phyloP scores from a whole-genome alignment of 139 green algal species.

The Limnomonas spitsbergensis region DNA sequence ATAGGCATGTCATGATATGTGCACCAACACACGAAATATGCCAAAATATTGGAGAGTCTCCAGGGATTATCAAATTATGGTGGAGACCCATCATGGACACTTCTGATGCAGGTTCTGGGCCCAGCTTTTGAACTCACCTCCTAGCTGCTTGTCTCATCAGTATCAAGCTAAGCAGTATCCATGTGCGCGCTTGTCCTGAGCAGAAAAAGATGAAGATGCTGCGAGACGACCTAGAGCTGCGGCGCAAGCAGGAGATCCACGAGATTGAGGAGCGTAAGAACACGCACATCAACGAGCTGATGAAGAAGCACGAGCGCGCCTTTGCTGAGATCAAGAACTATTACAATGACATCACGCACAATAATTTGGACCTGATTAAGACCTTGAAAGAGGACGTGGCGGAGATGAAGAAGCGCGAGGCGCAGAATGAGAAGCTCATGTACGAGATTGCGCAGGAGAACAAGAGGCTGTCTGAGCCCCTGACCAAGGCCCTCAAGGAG shows the following conservation, averaged over 20 bases:
- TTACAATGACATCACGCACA: conserved; percentile 91
- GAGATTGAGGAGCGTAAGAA: conserved; percentile 74
- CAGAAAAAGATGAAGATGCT: conserved; percentile 81
- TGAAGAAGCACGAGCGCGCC: conserved; percentile 80
- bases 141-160: no score
- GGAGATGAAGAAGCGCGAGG: conserved; percentile 86
- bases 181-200: no score
- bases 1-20: no score
- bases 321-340: conserved; percentile 91
- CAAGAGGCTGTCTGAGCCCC: conserved; percentile 78
- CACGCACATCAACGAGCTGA: conserved; percentile 83
- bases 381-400: conserved; percentile 84
- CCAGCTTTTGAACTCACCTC: no score
- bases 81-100: no score
- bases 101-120: no score
- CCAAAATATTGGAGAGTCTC: no score
- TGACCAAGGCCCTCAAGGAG: conserved; percentile 79
- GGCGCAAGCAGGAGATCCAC: conserved; percentile 72
- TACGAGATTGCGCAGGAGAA: conserved; percentile 81
- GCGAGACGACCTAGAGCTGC: conserved; percentile 75
- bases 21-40: no score
- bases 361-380: conserved; percentile 94
- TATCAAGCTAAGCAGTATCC: no score
- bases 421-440: conserved; percentile 85
- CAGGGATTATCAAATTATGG: no score